Percentiles rank a stretch among this genome's conserved stretches.
Evolutionary conservation across 2,329 filamentous ascomycete species (phyloP).

Genomic region (Malbranchea zuffiana): DNA sequence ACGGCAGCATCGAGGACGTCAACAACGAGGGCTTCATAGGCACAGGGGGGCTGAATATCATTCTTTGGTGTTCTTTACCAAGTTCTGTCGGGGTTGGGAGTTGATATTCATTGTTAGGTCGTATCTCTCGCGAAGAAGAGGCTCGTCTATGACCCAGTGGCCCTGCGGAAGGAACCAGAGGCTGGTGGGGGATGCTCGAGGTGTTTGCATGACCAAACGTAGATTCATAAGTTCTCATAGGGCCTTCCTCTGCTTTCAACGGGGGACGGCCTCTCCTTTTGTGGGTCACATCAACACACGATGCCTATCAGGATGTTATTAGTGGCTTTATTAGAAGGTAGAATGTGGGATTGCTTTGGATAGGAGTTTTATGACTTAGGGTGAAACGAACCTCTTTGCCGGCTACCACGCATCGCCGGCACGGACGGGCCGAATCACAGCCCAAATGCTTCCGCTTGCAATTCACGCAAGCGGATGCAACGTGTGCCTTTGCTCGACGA

Average conservation of each 20-base stretch:
- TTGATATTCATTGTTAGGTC: slow-evolving; percentile 14
- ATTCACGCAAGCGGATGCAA: slow-evolving; percentile 31
- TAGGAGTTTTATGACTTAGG: background rate
- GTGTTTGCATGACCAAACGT: slow-evolving; percentile 11
- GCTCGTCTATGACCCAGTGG: slow-evolving; percentile 9
- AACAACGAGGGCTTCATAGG: slow-evolving; percentile 8
- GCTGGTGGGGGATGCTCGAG: slow-evolving; percentile 8
- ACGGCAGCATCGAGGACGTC: slow-evolving; percentile 12
- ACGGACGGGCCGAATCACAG: slow-evolving; percentile 28
- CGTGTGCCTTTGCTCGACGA: slow-evolving; percentile 28
- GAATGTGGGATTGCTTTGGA: background rate
- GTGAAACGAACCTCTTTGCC: slow-evolving; percentile 26
- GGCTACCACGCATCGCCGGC: slow-evolving; percentile 26
- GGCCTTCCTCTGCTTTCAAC: slow-evolving; percentile 22
- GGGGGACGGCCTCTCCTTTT: slow-evolving; percentile 28
- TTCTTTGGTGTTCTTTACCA: slow-evolving; percentile 8
- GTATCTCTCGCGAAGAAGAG: slow-evolving; percentile 14
- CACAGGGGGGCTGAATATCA: slow-evolving; percentile 7
- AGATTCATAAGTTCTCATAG: slow-evolving; percentile 14
- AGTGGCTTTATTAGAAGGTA: no score
- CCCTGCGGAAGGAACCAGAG: background rate
- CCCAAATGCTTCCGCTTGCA: slow-evolving; percentile 31
- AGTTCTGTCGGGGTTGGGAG: slow-evolving; percentile 1
- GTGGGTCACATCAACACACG: slow-evolving; percentile 27
- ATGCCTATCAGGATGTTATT: slow-evolving; percentile 16